phyloP scores from a whole-genome alignment of 345 rosid species.

The Cardamine chenopodiifolia region DNA sequence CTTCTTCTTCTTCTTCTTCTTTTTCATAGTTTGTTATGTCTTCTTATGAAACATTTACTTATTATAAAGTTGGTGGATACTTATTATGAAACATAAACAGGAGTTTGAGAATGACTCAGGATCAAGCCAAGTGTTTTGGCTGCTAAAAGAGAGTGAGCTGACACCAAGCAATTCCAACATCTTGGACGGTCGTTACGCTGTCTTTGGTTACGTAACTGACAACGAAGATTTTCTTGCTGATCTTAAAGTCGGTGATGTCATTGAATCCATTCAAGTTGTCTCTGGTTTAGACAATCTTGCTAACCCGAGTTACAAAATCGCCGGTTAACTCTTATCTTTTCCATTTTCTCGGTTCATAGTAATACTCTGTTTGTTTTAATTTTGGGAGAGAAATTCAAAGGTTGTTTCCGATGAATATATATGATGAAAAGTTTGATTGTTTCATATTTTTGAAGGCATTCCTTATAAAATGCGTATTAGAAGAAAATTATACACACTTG shows the following conservation, averaged over 20 bases:
- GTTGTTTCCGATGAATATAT: too few species aligned
- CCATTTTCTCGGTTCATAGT: constrained; percentile 1
- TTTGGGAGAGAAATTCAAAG: constrained; percentile 19
- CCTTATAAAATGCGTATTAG: not conserved
- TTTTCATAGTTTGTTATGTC: constrained; percentile 11
- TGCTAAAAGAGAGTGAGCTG: constrained; percentile 94
- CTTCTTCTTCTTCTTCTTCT: too few species aligned
- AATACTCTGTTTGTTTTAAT: not conserved
- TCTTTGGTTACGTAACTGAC: constrained; percentile 87
- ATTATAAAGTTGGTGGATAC: not conserved
- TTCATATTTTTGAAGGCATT: not conserved
- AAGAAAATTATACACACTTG: not conserved
- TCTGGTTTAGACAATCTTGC: constrained; percentile 89
- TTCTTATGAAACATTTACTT: too few species aligned
- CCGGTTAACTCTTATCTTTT: constrained; percentile 52
- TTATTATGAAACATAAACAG: constrained; percentile 51
- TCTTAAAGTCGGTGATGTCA: constrained; percentile 93
- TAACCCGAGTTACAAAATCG: constrained; percentile 96
- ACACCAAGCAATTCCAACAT: constrained; percentile 97
- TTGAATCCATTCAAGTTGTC: constrained; percentile 86
- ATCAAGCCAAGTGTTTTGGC: constrained; percentile 96
- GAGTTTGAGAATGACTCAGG: constrained; percentile 94
- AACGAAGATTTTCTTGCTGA: constrained; percentile 90
- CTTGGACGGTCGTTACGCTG: constrained; percentile 95
- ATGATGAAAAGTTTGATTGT: not conserved